These are phyloP conservation scores for Saccharomycopsis sp. DNA, from an alignment of 805 yeast species.

Conservation along the genomic window DNA sequence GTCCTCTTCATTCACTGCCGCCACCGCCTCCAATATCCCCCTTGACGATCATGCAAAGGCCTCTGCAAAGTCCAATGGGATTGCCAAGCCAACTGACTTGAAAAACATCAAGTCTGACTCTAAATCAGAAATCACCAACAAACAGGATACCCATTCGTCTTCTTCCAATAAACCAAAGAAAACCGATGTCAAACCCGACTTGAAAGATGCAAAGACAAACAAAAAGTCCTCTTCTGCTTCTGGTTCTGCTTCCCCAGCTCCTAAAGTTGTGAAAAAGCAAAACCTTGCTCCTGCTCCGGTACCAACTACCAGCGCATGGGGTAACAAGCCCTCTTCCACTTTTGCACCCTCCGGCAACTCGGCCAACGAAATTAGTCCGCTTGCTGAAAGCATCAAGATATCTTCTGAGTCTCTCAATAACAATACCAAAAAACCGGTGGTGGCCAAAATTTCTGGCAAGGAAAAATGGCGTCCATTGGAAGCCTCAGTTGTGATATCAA, in stretches of 20 bases:
- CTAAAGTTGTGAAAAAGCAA: neutral
- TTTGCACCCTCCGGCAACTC: slow-evolving; percentile 25
- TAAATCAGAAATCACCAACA: no score
- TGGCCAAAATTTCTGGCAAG: slow-evolving; percentile 28
- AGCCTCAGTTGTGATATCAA: slow-evolving; percentile 37
- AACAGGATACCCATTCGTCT: neutral
- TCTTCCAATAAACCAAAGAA: neutral
- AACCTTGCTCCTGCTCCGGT: slow-evolving; percentile 52
- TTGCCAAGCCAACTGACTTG: neutral
- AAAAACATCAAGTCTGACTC: neutral
- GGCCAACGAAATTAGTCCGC: slow-evolving; percentile 8
- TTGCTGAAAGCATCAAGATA: slow-evolving; percentile 25
- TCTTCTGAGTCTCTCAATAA: neutral
- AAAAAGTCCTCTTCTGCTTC: no score
- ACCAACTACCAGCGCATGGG: slow-evolving; percentile 59
- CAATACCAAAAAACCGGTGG: slow-evolving; percentile 22
- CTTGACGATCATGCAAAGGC: slow-evolving; percentile 1
- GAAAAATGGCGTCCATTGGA: slow-evolving; percentile 71
- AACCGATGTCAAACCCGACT: neutral
- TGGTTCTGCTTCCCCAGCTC: no score
- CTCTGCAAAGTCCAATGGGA: neutral
- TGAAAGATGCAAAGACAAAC: neutral
- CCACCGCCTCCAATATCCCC: neutral
- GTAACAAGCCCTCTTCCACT: no score
- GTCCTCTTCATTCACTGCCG: neutral